phyloP scores from a whole-genome alignment of 1,139 yeast species.

The Nakaseomyces sp. region DNA sequence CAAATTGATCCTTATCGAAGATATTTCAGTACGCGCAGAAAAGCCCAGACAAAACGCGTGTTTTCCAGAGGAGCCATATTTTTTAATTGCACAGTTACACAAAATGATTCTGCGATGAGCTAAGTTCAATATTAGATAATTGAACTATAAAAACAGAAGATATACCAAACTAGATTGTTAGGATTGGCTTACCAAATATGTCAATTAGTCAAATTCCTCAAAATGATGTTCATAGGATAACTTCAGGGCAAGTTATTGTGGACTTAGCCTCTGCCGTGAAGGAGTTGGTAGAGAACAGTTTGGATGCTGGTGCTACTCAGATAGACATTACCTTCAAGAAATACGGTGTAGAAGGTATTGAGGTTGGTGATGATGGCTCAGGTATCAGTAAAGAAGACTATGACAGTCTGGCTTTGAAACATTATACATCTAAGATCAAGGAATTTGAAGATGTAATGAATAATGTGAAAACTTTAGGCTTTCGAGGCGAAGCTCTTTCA shows the following conservation, averaged over 20 bases:
- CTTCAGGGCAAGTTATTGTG: slow-evolving; percentile 88
- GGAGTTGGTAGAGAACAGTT: slow-evolving; percentile 77
- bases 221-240: slow-evolving; percentile 54
- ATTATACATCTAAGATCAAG: slow-evolving; percentile 70
- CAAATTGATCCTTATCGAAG: background rate
- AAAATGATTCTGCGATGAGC: background rate
- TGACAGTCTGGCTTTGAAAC: slow-evolving; percentile 53
- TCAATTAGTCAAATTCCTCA: slow-evolving; percentile 6
- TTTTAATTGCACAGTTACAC: too few relatives aligned
- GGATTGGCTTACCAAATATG: background rate
- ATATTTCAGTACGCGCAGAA: too few relatives aligned
- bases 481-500: slow-evolving; percentile 79
- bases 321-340: slow-evolving; percentile 60
- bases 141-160: background rate
- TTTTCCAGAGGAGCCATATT: too few relatives aligned
- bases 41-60: too few relatives aligned
- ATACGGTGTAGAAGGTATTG: slow-evolving; percentile 68
- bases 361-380: slow-evolving; percentile 66
- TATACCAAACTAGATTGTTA: too few relatives aligned
- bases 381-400: slow-evolving; percentile 62
- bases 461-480: slow-evolving; percentile 54
- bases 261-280: slow-evolving; percentile 71
- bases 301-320: slow-evolving; percentile 66
- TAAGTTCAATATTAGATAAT: too few relatives aligned
- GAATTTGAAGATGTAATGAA: slow-evolving; percentile 46